Evolutionary conservation across 2,329 filamentous ascomycete genomes (phyloP).

Genomic region (Lachnellula willkommii): DNA sequence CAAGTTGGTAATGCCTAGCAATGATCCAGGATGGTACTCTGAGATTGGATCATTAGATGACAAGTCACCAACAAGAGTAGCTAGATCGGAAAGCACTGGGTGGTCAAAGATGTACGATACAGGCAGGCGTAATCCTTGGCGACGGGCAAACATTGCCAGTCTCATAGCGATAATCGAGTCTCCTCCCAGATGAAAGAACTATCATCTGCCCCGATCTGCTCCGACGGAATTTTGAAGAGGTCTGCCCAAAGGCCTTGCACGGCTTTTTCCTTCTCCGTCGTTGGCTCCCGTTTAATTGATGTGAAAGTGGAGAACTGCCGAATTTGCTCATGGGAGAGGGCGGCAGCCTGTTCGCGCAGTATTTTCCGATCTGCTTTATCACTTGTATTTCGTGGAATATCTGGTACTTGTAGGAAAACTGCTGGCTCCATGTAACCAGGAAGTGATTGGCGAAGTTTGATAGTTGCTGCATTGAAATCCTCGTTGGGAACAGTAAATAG

Average conservation of each 20-base stretch:
- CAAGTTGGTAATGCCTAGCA: neutral
- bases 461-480: neutral
- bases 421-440: conserved; percentile 30
- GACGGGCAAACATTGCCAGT: conserved; percentile 29
- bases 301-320: neutral
- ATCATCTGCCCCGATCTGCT: conserved; percentile 20
- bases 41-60: neutral
- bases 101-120: conserved; percentile 15
- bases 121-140: conserved; percentile 10
- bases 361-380: conserved; percentile 33
- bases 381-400: conserved; percentile 26
- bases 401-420: conserved; percentile 24
- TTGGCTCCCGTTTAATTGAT: neutral
- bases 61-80: neutral
- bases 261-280: neutral
- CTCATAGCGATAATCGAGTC: conserved; percentile 42
- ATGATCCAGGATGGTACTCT: neutral
- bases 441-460: conserved; percentile 27
- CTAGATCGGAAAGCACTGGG: neutral
- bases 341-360: conserved; percentile 20
- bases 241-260: neutral
- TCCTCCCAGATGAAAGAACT: conserved; percentile 44
- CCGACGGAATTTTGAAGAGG: neutral
- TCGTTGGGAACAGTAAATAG: neutral
- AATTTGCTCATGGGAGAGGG: neutral